Evolutionary conservation across 75 land plant genomes (phyloP).

Genomic region (Cupressus sempervirens): DNA sequence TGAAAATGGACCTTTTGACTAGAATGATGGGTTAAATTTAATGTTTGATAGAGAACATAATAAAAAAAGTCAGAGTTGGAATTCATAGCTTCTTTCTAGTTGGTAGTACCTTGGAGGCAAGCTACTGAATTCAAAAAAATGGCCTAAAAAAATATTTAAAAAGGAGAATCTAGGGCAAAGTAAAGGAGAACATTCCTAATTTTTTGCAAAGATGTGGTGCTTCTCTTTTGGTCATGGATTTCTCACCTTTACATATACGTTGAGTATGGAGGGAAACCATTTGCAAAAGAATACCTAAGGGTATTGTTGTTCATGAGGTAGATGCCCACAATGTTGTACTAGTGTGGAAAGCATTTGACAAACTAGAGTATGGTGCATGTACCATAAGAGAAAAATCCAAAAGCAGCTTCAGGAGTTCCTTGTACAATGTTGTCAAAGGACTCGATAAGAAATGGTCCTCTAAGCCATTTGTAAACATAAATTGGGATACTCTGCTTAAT

Average conservation of each 20-base stretch:
- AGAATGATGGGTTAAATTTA: background rate
- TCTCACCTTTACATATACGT: slow-evolving; percentile 71
- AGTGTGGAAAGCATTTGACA: slow-evolving; percentile 81
- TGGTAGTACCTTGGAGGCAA: background rate
- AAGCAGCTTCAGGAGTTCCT: slow-evolving; percentile 76
- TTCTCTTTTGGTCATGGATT: slow-evolving; percentile 80
- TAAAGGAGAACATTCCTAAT: slow-evolving; percentile 66
- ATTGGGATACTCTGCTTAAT: slow-evolving; percentile 74
- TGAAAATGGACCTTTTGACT: background rate
- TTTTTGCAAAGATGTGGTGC: slow-evolving; percentile 57
- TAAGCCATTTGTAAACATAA: slow-evolving; percentile 27
- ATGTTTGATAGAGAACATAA: background rate
- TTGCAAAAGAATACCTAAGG: slow-evolving; percentile 36
- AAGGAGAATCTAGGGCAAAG: slow-evolving; percentile 57
- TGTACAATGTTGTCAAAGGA: slow-evolving; percentile 31
- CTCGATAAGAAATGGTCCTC: slow-evolving; percentile 43
- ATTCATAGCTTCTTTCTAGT: background rate
- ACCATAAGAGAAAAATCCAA: slow-evolving; percentile 80
- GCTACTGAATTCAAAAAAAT: background rate
- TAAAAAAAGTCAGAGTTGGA: background rate
- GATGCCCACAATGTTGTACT: slow-evolving; percentile 98
- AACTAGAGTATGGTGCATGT: slow-evolving; percentile 83
- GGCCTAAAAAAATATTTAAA: background rate
- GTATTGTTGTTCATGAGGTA: slow-evolving; percentile 70
- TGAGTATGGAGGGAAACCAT: slow-evolving; percentile 56